Base-by-base conservation (phyloP, 768 basidiomycete species). In the Calocera cornea region DNA sequence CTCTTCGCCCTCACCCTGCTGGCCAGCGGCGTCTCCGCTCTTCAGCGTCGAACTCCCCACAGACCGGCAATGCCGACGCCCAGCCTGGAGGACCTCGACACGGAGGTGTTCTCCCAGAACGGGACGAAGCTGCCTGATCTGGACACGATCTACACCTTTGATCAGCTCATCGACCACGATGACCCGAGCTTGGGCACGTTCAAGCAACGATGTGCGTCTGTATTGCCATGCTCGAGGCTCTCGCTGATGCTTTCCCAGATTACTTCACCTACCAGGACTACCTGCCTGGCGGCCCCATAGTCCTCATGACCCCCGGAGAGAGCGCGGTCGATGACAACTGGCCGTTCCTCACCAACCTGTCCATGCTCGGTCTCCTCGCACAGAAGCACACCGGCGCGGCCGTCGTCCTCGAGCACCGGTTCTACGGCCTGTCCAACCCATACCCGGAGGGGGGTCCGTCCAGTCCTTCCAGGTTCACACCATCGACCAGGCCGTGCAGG, bases 381-480 rank as follows among this genome's bases (percentile, higher is more conserved):
- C 68, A 69, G 63, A 41, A 66, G n/a, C 47, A 69, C 22, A 41
- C 49, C 54, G 68, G 68, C 65, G 68, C 68, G 1, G 47, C 50
- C 29, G 40, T 69, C 24, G 50, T 69, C 14, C 65, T 69, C 29
- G 88, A 90, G 72, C 88, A 90, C 72, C 81, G 89, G 27, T 90
- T 86, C 79, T 89, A 85, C 69, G 88, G 88, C 17, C 75, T 82
- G n/a, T 89, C 87, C 67, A 90, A 88, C 72, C 88, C 88, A 1
- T 81, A 80, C 63, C 77, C 81, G 22, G 80, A 89, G n/a, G n/a
- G 73, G 80, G 89, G 34, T 82, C 78, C 36, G 82, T 81, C 33
- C 74, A 80, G 71, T 88, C 85, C 72, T 76, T 89, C 49, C 75
- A 77, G 60, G 70, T 83, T 14, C 86, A 86, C 73, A 89, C 86